Percentiles rank a stretch among this genome's conserved stretches.
These are phyloP conservation scores for Auriscalpium vulgare DNA, from an alignment of 768 basidiomycete species.

Conservation along the genomic window DNA sequence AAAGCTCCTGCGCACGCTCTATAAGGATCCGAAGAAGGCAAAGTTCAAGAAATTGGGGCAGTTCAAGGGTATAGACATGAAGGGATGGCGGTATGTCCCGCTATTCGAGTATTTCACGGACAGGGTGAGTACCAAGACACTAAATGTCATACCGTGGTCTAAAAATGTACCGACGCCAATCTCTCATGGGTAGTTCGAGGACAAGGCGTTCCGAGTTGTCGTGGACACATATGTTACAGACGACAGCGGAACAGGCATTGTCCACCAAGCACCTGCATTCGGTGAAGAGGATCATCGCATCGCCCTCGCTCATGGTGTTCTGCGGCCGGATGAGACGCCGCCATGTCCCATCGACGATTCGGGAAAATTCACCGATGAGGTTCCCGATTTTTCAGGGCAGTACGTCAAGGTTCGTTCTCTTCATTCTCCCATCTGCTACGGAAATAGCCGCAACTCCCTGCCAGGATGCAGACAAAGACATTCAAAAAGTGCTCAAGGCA, in stretches of 20 bases:
- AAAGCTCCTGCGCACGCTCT: conserved; percentile 73
- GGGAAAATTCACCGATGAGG: conserved; percentile 81
- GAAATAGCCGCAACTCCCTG: not conserved
- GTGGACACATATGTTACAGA: conserved; percentile 91
- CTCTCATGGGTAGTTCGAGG: conserved; percentile 58
- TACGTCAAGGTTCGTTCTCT: conserved; percentile 69
- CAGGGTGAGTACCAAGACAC: conserved; percentile 42
- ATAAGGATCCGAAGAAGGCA: conserved; percentile 96
- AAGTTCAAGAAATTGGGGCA: conserved; percentile 87
- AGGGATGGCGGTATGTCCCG: conserved; percentile 92
- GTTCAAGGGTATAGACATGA: conserved; percentile 89
- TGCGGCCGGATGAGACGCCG: conserved; percentile 86
- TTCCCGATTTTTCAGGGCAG: conserved; percentile 81
- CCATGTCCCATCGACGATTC: conserved; percentile 93
- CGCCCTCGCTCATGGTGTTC: conserved; percentile 72
- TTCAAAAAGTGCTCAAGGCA: conserved; percentile 83
- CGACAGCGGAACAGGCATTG: conserved; percentile 92
- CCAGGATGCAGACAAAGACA: conserved; percentile 88
- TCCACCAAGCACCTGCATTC: conserved; percentile 97
- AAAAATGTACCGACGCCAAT: not conserved
- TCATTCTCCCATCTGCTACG: not conserved
- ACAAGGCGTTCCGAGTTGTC: conserved; percentile 84
- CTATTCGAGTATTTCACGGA: conserved; percentile 97
- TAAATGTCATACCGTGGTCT: not conserved
- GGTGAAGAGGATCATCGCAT: conserved; percentile 99